Base-by-base conservation (phyloP, 2,329 filamentous ascomycete genomes). In the Akanthomyces uredinophilus region DNA sequence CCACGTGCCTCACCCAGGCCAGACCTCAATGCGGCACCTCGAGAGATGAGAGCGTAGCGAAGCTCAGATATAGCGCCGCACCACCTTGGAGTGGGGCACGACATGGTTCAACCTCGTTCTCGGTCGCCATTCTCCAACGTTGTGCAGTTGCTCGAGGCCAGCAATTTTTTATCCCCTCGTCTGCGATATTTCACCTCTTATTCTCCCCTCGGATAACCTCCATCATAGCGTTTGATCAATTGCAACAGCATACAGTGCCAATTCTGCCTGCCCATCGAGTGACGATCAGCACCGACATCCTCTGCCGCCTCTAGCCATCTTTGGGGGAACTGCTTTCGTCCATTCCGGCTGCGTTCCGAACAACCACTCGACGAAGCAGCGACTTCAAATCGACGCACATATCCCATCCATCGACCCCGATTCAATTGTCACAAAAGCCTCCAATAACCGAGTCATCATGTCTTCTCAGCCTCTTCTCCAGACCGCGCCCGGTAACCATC, bases 391-490 rank as follows among this genome's bases (percentile, higher is more conserved):
- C 37, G 5, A 29, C 43, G 24, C 41, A 24, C 43, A 27, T n/a
- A 46, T 5, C 24, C 16, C 4, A 7, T 41, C 49, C n/a, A 53
- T 24, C 27, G 16, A 29, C 14, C 54, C n/a, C 47, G 44, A 60
- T 53, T 54, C 13, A 6, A 4, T 41, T 27, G 2, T 7, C n/a
- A 13, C 8, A 6, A 27, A n/a, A 20, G 22, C 8, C 20, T 11
- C 2, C 7, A 35, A 35, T 35, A 35, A 35, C 7, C n/a, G 13
- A 74, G 20, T 5, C 35, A 83, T 67, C 72, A 98, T 99, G 95
- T 99, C 95, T 66, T 92, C 88, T 75, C 94, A 97, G 79, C 95
- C 95, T 72, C 90, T 99, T 63, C 91, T 99, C 68, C 93, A 97
- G 75, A 94, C 92, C 58, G 89, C 93, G 58, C 93, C 92, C 67